Evolutionary conservation across 192 early-diverging fungal genomes (phyloP), one percentile per base, ranked within the genome.

Genomic region (Paraglomus occultum): DNA sequence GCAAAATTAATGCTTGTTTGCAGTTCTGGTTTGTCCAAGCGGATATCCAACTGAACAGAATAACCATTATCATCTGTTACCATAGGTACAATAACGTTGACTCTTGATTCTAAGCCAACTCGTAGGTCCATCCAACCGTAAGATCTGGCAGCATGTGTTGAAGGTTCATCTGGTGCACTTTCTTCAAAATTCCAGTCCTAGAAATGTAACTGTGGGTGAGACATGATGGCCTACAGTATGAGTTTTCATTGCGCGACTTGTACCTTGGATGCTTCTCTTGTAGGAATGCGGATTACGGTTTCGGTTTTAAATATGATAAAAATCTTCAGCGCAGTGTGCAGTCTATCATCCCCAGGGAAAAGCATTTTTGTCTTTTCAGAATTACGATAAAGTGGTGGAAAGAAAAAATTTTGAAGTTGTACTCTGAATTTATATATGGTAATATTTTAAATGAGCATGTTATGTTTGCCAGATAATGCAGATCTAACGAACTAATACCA

Each of bases 61-160:
- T 85, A 90, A 2, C 92, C 92, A 14, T 77, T 69, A 0, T 75
- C 71, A 1, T 74, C 73, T 18, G 76, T 59, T 4, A 83, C 72
- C 72, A 89, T 84, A 5, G 92, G 90, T 17, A 90, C 80, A 23
- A 71, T 74, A 23, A 90, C 72, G 50, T 82, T 76, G 17, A 91
- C 67, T 42, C 70, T 73, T 6, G 88, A 86, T 5, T 77, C 82
- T 17, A 70, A 52, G 17, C 68, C 66, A 6, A 77, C 81, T 65
- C 83, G 85, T 4, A 92, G 38, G 64, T 91, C 90, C 0, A 92
- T 50, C 90, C 90, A 94, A 0, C 88, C 90, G 76, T 87, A 86
- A 6, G 87, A 87, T 20, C 85, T 75, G 51, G 78, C 64, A 49
- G 20, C 39, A 40, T 2, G 22, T 8, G 7, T 1, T 64, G 5